Evolutionary conservation across 208 protist genomes (phyloP).

Genomic region (Trypanosoma mega): DNA sequence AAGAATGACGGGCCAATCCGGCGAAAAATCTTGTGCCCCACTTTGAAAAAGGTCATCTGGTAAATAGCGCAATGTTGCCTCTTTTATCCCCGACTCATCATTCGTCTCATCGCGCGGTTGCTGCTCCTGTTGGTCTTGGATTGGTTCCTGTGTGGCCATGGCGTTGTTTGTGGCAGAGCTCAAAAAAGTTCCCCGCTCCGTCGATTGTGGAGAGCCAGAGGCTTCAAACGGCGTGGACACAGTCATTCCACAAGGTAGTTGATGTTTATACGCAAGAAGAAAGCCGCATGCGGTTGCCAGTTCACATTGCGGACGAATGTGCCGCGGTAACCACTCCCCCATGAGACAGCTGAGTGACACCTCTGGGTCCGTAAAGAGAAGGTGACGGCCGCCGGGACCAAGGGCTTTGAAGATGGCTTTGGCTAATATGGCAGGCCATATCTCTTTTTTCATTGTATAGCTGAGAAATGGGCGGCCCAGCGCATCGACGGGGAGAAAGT

Average conservation of each 20-base stretch:
- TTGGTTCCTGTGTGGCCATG: no score
- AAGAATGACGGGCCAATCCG: constrained; percentile 1
- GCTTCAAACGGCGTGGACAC: no score
- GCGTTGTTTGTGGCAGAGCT: no score
- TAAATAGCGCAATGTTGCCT: no score
- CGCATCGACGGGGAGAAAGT: constrained; percentile 81
- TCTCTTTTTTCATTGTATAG: constrained; percentile 67
- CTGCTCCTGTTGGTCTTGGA: no score
- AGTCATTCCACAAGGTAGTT: constrained; percentile 14
- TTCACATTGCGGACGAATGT: constrained; percentile 37
- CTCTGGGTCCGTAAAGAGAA: constrained; percentile 55
- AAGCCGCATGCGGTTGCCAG: constrained; percentile 36
- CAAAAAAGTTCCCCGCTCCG: no score
- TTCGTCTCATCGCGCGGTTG: no score
- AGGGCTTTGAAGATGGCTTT: constrained; percentile 84
- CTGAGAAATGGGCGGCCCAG: constrained; percentile 75
- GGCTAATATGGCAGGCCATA: constrained; percentile 85
- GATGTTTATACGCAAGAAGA: constrained; percentile 35
- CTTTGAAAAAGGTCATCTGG: no score
- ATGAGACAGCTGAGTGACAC: constrained; percentile 55
- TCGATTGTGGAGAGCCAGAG: no score
- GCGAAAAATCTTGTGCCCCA: background rate
- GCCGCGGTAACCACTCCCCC: constrained; percentile 82
- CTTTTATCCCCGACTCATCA: no score
- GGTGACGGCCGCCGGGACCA: constrained; percentile 28